A percentile compares a stretch with the other conserved stretches of the same genome.
These are phyloP conservation scores for Xylaria arbuscula DNA, from an alignment of 2,329 filamentous ascomycete species.

Conservation along the genomic window DNA sequence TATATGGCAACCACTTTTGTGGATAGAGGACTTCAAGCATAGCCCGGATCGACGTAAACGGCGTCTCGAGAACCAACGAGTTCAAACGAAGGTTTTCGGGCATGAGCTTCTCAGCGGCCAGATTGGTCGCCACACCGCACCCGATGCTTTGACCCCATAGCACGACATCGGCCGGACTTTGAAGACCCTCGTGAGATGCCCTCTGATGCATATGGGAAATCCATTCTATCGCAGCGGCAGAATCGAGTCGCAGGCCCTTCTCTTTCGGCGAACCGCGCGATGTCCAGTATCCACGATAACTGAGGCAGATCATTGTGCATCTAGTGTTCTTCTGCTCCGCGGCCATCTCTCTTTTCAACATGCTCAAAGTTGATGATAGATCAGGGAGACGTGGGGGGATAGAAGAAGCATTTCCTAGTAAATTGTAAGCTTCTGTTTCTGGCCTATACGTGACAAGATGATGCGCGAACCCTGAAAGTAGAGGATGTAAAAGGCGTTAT, in stretches of 20 bases:
- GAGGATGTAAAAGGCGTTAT: conserved; percentile 62
- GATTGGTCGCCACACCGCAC: conserved; percentile 74
- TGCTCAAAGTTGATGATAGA: conserved; percentile 63
- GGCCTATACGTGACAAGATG: conserved; percentile 40
- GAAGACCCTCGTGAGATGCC: conserved; percentile 25
- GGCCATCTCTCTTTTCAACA: conserved; percentile 55
- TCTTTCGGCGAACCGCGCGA: conserved; percentile 78
- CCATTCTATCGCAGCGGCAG: conserved; percentile 73
- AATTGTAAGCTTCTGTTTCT: conserved; percentile 40
- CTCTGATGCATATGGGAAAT: conserved; percentile 58
- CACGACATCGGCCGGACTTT: conserved; percentile 56
- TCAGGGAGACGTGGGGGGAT: conserved; percentile 67
- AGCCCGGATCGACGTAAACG: conserved; percentile 75
- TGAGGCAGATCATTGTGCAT: conserved; percentile 66
- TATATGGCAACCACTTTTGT: conserved; percentile 82
- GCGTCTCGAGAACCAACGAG: conserved; percentile 77
- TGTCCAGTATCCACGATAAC: conserved; percentile 81
- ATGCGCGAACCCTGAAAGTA: conserved; percentile 64
- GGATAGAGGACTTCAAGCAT: conserved; percentile 81
- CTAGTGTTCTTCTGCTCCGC: conserved; percentile 46
- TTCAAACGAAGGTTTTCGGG: conserved; percentile 55
- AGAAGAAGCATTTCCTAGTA: conserved; percentile 68
- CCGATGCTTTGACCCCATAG: conserved; percentile 85
- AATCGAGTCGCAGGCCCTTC: conserved; percentile 74
- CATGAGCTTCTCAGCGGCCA: conserved; percentile 58